These are phyloP conservation scores for Leucocoprinus sp. DNA, from an alignment of 768 basidiomycete species.

Conservation along the genomic window DNA sequence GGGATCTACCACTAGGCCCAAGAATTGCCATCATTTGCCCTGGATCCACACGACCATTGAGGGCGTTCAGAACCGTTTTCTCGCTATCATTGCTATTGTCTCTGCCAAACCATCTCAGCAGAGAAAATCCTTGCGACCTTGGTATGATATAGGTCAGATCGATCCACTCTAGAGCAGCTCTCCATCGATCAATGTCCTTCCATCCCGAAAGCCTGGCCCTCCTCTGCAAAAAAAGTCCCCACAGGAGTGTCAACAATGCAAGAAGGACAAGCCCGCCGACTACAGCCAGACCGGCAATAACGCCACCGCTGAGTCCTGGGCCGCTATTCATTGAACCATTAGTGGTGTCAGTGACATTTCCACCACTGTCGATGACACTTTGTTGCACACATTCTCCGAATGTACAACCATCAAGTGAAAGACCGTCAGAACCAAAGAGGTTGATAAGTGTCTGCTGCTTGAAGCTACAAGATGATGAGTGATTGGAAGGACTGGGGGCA, in stretches of 20 bases:
- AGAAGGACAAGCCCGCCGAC: conserved; percentile 59
- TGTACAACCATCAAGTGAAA: conserved; percentile 63
- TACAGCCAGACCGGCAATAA: conserved; percentile 85
- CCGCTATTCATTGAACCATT: conserved; percentile 18
- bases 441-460: conserved; percentile 57
- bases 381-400: conserved; percentile 90
- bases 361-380: conserved; percentile 57
- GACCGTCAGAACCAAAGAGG: conserved; percentile 68
- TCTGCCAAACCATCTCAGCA: conserved; percentile 13
- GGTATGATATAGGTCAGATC: conserved; percentile 61
- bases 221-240: conserved; percentile 56
- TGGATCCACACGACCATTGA: conserved; percentile 63
- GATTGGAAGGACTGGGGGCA: conserved; percentile 31
- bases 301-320: conserved; percentile 62
- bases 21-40: conserved; percentile 90
- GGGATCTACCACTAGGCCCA: conserved; percentile 71
- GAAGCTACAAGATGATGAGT: conserved; percentile 63
- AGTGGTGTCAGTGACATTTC: conserved; percentile 25
- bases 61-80: conserved; percentile 59
- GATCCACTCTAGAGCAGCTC: conserved; percentile 60
- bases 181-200: conserved; percentile 35
- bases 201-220: conserved; percentile 43
- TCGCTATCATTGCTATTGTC: conserved; percentile 29
- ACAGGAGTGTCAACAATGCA: conserved; percentile 48
- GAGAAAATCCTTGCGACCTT: conserved; percentile 10